A percentile compares a stretch with the other conserved stretches of the same genome.
Conservation (phyloP, 805 yeast species). For the Wickerhamiella occidentalis region DNA sequence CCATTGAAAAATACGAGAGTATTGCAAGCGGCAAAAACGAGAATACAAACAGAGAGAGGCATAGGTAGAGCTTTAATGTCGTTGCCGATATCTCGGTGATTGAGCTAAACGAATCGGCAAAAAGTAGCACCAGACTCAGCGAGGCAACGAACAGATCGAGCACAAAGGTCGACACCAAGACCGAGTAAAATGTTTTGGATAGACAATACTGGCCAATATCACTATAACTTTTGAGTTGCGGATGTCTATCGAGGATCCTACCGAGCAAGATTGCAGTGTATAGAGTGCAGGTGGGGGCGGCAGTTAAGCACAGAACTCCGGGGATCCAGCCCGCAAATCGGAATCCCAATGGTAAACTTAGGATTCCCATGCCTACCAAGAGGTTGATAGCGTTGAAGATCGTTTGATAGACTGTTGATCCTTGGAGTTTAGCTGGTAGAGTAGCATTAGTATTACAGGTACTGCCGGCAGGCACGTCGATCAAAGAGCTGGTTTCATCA, state of each 20-base stretch:
- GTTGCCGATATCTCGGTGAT: conserved; percentile 38
- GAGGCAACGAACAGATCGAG: conserved; percentile 71
- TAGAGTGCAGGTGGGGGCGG: conserved; percentile 57
- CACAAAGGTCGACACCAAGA: conserved; percentile 63
- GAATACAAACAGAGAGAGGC: not conserved
- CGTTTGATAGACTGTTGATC: conserved; percentile 50
- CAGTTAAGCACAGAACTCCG: conserved; percentile 46
- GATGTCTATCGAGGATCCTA: conserved; percentile 67
- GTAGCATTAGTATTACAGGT: not conserved
- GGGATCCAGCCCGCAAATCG: conserved; percentile 48
- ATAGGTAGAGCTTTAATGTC: conserved; percentile 45
- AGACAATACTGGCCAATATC: conserved; percentile 51
- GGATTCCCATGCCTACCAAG: conserved; percentile 54
- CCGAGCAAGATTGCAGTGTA: conserved; percentile 69
- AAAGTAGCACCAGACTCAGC: conserved; percentile 65
- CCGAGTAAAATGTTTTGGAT: conserved; percentile 58
- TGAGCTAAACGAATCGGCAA: conserved; percentile 75
- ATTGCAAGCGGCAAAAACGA: conserved; percentile 67
- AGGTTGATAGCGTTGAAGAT: conserved; percentile 55
- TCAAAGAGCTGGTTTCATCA: not conserved
- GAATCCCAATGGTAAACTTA: conserved; percentile 55
- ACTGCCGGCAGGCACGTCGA: not conserved
- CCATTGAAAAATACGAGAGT: conserved; percentile 52
- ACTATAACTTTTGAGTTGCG: conserved; percentile 72
- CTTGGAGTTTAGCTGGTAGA: not conserved